phyloP scores from a whole-genome alignment of 331 rosid species.

The Spiraea crenata region DNA sequence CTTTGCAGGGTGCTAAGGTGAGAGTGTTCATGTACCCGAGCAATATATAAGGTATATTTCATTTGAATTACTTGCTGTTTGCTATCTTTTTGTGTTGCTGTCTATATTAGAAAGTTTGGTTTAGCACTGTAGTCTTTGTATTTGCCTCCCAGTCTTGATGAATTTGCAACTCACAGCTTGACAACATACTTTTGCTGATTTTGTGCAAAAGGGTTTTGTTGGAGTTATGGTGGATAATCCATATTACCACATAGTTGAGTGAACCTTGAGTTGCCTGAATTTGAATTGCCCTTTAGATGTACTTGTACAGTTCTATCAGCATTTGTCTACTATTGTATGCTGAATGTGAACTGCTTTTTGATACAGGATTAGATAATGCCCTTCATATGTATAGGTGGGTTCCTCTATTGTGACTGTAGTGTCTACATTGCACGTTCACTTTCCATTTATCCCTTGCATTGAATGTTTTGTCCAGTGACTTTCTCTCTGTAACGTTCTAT shows the following conservation, averaged over 20 bases:
- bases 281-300: background rate
- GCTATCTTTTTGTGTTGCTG: background rate
- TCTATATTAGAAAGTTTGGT: background rate
- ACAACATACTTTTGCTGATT: background rate
- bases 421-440: background rate
- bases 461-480: background rate
- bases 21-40: conserved; percentile 97
- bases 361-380: background rate
- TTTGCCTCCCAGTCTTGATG: background rate
- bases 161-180: background rate
- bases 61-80: background rate
- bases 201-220: background rate
- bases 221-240: background rate
- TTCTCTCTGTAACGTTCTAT: background rate
- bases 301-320: background rate
- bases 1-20: conserved; percentile 71
- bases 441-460: background rate
- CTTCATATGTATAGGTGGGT: background rate
- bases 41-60: conserved; percentile 62
- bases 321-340: background rate
- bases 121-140: background rate
- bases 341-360: background rate
- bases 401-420: background rate
- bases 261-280: no score
- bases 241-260: no score